These are phyloP conservation scores for Dendrostoma leiphaemia DNA, from an alignment of 2,329 filamentous ascomycete species.

Conservation along the genomic window DNA sequence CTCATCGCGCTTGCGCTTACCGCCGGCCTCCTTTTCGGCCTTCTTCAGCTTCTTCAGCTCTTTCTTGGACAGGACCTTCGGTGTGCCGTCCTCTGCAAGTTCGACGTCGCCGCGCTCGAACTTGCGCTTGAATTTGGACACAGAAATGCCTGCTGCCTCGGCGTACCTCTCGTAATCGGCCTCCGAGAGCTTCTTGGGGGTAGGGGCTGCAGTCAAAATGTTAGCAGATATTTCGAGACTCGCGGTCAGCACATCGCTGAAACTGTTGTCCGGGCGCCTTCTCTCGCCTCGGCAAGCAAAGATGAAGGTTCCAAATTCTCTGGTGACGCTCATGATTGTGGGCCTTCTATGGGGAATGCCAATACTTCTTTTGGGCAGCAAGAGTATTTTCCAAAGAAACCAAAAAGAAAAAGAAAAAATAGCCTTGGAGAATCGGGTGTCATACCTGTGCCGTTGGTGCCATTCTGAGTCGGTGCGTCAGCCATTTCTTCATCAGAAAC, in stretches of 20 bases:
- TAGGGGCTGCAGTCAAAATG: slow-evolving; percentile 28
- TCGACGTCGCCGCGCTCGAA: slow-evolving; percentile 73
- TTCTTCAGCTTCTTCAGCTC: slow-evolving; percentile 72
- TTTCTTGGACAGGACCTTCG: slow-evolving; percentile 71
- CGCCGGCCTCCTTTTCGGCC: slow-evolving; percentile 56
- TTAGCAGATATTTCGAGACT: slow-evolving; percentile 18
- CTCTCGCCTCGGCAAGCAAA: slow-evolving; percentile 20
- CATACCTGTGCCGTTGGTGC: slow-evolving; percentile 12
- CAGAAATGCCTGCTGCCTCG: slow-evolving; percentile 64
- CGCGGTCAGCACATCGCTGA: slow-evolving; percentile 27
- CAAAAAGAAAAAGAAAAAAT: neutral
- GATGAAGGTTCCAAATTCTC: slow-evolving; percentile 26
- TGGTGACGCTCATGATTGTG: slow-evolving; percentile 27
- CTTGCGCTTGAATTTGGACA: slow-evolving; percentile 77
- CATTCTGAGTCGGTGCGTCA: slow-evolving; percentile 21
- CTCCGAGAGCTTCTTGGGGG: slow-evolving; percentile 46
- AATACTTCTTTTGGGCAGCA: slow-evolving; percentile 9
- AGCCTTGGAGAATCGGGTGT: neutral
- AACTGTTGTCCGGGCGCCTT: slow-evolving; percentile 39
- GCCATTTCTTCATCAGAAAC: slow-evolving; percentile 27
- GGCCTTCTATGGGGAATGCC: slow-evolving; percentile 24
- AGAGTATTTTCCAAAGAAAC: slow-evolving; percentile 1
- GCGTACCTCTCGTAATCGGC: slow-evolving; percentile 60
- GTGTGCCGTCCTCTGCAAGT: slow-evolving; percentile 62
- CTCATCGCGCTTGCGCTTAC: slow-evolving; percentile 72